A percentile compares a stretch with the other conserved stretches of the same genome.
Conservation (phyloP, 2,329 filamentous ascomycete genomes). For the Colletotrichum falcatum region DNA sequence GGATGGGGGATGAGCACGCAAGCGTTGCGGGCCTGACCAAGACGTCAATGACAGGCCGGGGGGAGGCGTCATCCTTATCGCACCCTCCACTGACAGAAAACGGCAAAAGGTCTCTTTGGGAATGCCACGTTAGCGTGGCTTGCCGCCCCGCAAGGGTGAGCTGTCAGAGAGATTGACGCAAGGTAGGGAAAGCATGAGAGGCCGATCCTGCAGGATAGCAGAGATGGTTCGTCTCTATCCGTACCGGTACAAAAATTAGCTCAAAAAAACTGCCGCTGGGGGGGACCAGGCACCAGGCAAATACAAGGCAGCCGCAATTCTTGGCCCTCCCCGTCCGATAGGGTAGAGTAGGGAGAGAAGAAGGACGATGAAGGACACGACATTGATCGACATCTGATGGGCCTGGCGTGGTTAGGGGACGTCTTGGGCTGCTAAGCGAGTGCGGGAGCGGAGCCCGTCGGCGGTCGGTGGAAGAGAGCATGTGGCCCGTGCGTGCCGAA, state of each 20-base stretch:
- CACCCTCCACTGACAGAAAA: conserved; percentile 2
- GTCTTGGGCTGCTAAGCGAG: conserved; percentile 34
- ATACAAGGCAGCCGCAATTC: not conserved
- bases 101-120: not conserved
- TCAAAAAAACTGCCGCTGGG: not conserved
- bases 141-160: not conserved
- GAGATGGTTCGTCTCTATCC: not conserved
- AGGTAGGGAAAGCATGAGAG: not conserved
- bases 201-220: not conserved
- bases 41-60: not conserved
- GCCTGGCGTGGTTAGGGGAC: not conserved
- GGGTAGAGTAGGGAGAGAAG: not conserved
- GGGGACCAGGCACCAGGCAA: not conserved
- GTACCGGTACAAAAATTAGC: not conserved
- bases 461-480: not conserved
- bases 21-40: not conserved
- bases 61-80: not conserved
- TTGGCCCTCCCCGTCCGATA: not conserved
- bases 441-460: conserved; percentile 28
- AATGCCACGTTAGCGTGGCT: conserved; percentile 1
- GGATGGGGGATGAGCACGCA: too few species aligned
- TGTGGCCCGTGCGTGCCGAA: conserved; percentile 36
- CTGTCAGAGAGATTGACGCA: not conserved
- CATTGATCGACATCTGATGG: not conserved
- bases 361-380: too few species aligned